Evolutionary conservation across 129 eudicot species (phyloP).

Genomic region (Saussurea involucrata): DNA sequence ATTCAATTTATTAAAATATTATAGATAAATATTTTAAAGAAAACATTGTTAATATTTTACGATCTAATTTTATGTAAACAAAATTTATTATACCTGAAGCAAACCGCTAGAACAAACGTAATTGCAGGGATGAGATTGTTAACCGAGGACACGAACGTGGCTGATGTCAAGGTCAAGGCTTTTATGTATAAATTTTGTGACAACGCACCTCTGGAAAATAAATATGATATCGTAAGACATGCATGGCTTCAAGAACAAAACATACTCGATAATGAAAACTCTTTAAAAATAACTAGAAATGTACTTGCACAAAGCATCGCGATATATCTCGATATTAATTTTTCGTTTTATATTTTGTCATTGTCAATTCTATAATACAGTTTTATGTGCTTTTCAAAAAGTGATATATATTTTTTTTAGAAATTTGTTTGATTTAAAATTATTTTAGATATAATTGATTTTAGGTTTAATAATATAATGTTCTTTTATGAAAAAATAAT

Average conservation of each 20-base stretch:
- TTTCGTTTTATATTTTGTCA: too few relatives aligned
- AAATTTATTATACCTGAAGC: slow-evolving; percentile 37
- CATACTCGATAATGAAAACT: background rate
- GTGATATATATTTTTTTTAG: too few relatives aligned
- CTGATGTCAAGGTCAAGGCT: slow-evolving; percentile 44
- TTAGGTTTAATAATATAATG: too few relatives aligned
- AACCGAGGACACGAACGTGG: slow-evolving; percentile 33
- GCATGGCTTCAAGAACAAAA: background rate
- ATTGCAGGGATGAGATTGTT: slow-evolving; percentile 40
- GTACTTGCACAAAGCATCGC: too few relatives aligned
- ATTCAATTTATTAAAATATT: background rate
- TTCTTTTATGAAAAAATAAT: too few relatives aligned
- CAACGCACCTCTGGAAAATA: slow-evolving; percentile 13
- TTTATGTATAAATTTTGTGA: slow-evolving; percentile 34
- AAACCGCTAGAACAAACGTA: slow-evolving; percentile 43
- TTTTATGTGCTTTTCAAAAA: too few relatives aligned
- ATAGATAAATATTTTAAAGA: background rate
- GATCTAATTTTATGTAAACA: background rate
- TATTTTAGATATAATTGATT: too few relatives aligned
- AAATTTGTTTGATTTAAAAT: too few relatives aligned
- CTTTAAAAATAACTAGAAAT: background rate
- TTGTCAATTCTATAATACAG: too few relatives aligned
- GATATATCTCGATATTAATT: too few relatives aligned
- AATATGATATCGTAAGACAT: background rate
- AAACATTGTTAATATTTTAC: background rate